Base-by-base conservation (phyloP, 208 protist genomes). In the Trypanosoma congolense region DNA sequence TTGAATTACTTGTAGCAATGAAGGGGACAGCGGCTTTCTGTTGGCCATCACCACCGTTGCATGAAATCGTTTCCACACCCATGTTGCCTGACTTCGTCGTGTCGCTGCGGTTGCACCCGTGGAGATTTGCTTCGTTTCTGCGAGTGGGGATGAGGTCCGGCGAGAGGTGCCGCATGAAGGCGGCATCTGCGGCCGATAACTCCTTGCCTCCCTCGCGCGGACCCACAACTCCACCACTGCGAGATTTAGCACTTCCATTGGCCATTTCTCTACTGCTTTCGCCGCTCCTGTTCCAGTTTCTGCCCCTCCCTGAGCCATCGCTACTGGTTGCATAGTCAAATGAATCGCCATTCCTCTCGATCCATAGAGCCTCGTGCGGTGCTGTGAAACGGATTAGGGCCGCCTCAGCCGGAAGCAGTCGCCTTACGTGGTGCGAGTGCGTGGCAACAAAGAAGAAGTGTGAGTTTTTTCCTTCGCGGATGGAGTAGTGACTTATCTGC, bases 351-450 rank as follows among this genome's bases (percentile, higher is more conserved):
- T 69, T 75, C 45, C 69, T 66, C 59, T 92, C 85, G 21, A 92
- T 77, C 77, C 81, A 90, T 10, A 92, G 33, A 19, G 71, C 69
- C 22, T 70, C 63, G 4, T 80, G 85, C 35, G 75, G 69, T 25
- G 53, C 56, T 5, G 81, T 81, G 29, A 83, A 56, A 9, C 85
- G 77, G 47, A 92, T 73, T 56, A 92, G 65, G 24, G 73, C 78
- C 8, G 81, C 53, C 22, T 53, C 56, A 0, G 42, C 42, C 9
- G 78, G 65, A 8, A 92, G 64, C 16, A 62, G 65, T 29, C 74
- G 55, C 26, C 85, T 77, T 40, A 87, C 71, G 52, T 92, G 78
- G 56, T 89, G 81, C 26, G 72, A 90, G 45, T 92, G 85, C 26
- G 85, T 84, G 1, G 85, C 85, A 6, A 89, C 69, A 61, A 87